A percentile compares a stretch with the other conserved stretches of the same genome.
phyloP scores from a whole-genome alignment of 2,329 filamentous ascomycete species.

The Xylaria sp. region DNA sequence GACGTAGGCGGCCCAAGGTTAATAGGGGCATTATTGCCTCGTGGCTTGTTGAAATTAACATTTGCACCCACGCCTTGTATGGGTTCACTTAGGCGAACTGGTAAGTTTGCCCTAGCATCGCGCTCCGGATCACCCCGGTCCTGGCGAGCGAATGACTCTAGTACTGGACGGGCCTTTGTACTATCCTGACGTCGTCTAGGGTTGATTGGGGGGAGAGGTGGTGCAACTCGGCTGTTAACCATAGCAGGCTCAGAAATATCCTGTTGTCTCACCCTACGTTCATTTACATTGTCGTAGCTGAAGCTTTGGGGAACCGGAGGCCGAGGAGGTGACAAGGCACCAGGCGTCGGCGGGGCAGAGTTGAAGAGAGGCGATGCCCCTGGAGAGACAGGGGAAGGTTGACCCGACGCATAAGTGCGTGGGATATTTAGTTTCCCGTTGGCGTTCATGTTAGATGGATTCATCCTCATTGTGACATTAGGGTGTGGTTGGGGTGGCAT shows the following conservation, averaged over 20 bases:
- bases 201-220: constrained; percentile 69
- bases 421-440: constrained; percentile 52
- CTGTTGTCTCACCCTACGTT: constrained; percentile 53
- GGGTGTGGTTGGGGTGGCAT: constrained; percentile 59
- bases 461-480: constrained; percentile 43
- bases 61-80: constrained; percentile 38
- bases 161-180: constrained; percentile 54
- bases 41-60: constrained; percentile 38
- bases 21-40: constrained; percentile 46
- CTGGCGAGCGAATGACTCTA: constrained; percentile 53
- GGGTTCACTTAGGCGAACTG: constrained; percentile 41
- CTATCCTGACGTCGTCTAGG: constrained; percentile 61
- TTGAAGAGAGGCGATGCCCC: constrained; percentile 51
- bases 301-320: constrained; percentile 50
- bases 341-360: constrained; percentile 52
- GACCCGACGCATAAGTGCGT: constrained; percentile 53
- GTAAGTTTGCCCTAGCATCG: constrained; percentile 47
- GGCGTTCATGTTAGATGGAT: constrained; percentile 42
- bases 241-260: constrained; percentile 63
- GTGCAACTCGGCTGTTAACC: constrained; percentile 55
- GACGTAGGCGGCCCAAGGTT: constrained; percentile 51
- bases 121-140: constrained; percentile 49
- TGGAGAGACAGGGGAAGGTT: constrained; percentile 60
- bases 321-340: constrained; percentile 49
- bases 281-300: constrained; percentile 40